A percentile compares a stretch with the other conserved stretches of the same genome.
phyloP scores from a whole-genome alignment of 192 early-diverging fungal genomes.

The Backusella tarrabulga region DNA sequence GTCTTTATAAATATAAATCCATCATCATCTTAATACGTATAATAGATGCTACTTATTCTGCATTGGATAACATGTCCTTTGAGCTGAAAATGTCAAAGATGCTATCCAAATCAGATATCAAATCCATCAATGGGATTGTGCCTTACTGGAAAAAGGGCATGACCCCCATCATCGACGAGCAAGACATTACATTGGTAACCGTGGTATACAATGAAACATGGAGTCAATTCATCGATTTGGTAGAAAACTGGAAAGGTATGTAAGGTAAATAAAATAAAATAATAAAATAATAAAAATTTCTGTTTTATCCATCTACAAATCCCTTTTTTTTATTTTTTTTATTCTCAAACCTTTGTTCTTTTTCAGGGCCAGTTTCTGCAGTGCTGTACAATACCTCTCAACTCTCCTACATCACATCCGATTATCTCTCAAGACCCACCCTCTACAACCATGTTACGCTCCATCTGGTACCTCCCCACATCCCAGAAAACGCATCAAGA shows the following conservation, averaged over 20 bases:
- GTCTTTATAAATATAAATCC: background rate
- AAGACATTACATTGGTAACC: conserved; percentile 40
- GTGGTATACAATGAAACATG: conserved; percentile 41
- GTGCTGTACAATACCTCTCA: conserved; percentile 39
- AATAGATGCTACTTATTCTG: conserved; percentile 25
- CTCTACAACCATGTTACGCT: conserved; percentile 40
- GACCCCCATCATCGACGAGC: conserved; percentile 27
- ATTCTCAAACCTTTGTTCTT: background rate
- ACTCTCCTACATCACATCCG: background rate
- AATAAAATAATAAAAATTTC: background rate
- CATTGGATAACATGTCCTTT: conserved; percentile 25
- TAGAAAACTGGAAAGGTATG: conserved; percentile 50
- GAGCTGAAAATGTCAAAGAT: conserved; percentile 33
- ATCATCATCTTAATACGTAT: too few species aligned
- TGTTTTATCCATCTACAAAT: background rate
- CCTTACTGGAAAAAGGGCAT: conserved; percentile 37
- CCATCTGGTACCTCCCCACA: conserved; percentile 32
- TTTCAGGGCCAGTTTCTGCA: conserved; percentile 54
- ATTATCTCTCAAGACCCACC: background rate
- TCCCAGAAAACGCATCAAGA: conserved; percentile 44
- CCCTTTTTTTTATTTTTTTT: background rate
- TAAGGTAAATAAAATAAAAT: background rate
- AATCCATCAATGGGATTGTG: conserved; percentile 11
- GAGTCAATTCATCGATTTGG: conserved; percentile 40
- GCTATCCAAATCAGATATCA: conserved; percentile 15